phyloP scores from a whole-genome alignment of 2,329 filamentous ascomycete genomes.

The Thielaviopsis populi region DNA sequence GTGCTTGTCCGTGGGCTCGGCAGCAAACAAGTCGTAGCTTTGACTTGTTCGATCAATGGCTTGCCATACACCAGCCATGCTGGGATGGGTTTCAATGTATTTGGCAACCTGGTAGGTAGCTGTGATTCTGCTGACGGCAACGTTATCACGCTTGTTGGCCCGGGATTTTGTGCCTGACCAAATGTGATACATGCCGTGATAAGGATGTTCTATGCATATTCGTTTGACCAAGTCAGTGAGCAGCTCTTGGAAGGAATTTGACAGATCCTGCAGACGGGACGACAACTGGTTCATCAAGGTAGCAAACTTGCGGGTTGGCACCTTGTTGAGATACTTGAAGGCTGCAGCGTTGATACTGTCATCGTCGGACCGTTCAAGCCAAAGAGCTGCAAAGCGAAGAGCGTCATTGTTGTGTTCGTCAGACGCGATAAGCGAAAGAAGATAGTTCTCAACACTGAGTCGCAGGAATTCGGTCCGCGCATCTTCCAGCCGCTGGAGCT shows the following conservation, averaged over 20 bases:
- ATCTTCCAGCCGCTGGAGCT: constrained; percentile 63
- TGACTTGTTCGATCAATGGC: constrained; percentile 61
- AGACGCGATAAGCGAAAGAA: constrained; percentile 68
- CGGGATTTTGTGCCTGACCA: constrained; percentile 65
- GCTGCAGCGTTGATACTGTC: constrained; percentile 65
- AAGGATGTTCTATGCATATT: constrained; percentile 86
- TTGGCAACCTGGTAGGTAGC: constrained; percentile 58
- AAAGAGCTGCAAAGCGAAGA: constrained; percentile 81
- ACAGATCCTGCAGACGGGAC: constrained; percentile 66
- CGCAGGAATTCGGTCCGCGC: constrained; percentile 72
- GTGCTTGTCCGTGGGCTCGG: constrained; percentile 48
- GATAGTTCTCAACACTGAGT: constrained; percentile 82
- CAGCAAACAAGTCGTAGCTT: constrained; percentile 47
- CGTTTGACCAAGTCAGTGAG: constrained; percentile 59
- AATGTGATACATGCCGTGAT: constrained; percentile 94
- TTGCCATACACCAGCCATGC: constrained; percentile 45
- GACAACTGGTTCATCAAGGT: constrained; percentile 89
- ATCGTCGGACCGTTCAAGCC: constrained; percentile 76
- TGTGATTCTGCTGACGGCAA: constrained; percentile 55
- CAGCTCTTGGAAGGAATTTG: constrained; percentile 59
- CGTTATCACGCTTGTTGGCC: constrained; percentile 55
- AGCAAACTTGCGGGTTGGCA: constrained; percentile 86
- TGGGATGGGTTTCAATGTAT: constrained; percentile 39
- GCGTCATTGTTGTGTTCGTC: constrained; percentile 83
- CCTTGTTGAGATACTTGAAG: constrained; percentile 49